phyloP scores from a whole-genome alignment of 164 flowering plant species.

The Chloranthus sessilifolius region DNA sequence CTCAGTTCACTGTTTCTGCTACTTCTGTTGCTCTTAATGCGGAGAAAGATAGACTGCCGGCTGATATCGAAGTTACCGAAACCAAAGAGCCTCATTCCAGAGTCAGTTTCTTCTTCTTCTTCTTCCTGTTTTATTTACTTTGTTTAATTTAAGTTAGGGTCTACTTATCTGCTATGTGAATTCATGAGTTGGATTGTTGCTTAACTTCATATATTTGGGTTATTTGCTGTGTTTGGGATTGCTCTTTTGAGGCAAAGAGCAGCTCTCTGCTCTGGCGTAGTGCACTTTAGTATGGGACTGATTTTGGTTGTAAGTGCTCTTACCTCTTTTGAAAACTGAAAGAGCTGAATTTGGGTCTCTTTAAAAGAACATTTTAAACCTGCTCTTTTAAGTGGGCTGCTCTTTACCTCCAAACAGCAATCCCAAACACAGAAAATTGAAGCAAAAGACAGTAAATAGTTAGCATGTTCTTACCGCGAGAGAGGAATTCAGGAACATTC shows the following conservation, averaged over 20 bases:
- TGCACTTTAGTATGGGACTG: too few species aligned
- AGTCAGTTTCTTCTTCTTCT: slow-evolving; percentile 27
- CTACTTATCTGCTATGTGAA: neutral
- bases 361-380: too few species aligned
- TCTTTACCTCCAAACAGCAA: too few species aligned
- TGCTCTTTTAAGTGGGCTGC: too few species aligned
- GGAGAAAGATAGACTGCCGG: slow-evolving; percentile 51
- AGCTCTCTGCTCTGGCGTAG: too few species aligned
- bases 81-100: slow-evolving; percentile 57
- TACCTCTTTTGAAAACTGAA: too few species aligned
- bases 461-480: too few species aligned
- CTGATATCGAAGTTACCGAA: slow-evolving; percentile 53
- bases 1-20: slow-evolving; percentile 6
- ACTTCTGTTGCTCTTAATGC: slow-evolving; percentile 20
- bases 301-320: too few species aligned
- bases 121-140: neutral
- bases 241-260: too few species aligned
- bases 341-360: too few species aligned
- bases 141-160: neutral
- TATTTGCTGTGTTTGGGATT: neutral
- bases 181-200: neutral
- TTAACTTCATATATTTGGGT: neutral
- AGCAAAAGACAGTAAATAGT: too few species aligned
- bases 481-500: too few species aligned
- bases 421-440: neutral